A percentile compares a stretch with the other conserved stretches of the same genome.
Evolutionary conservation across 1,284 basidiomycete genomes (phyloP).

Genomic region (Paramarasmius palmivorus): DNA sequence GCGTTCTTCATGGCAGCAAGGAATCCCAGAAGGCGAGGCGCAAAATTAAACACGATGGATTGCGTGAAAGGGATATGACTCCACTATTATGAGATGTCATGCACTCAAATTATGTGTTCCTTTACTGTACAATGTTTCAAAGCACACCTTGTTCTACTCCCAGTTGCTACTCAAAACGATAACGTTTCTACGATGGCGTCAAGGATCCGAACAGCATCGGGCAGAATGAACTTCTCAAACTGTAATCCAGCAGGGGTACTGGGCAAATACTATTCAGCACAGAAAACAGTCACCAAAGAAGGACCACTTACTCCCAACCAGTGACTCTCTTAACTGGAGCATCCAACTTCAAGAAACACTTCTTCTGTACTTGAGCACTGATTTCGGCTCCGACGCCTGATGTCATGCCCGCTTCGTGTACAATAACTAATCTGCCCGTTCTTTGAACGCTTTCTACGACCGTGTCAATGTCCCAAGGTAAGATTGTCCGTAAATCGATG

Average conservation of each 20-base stretch:
- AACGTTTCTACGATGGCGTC: constrained; percentile 86
- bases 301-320: constrained; percentile 80
- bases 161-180: constrained; percentile 60
- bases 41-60: too few relatives aligned
- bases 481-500: constrained; percentile 87
- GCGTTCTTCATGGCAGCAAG: too few relatives aligned
- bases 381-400: constrained; percentile 89
- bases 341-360: constrained; percentile 84
- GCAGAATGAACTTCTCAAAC: constrained; percentile 90
- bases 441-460: constrained; percentile 80
- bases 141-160: too few relatives aligned
- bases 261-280: constrained; percentile 5
- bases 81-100: too few relatives aligned
- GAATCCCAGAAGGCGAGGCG: too few relatives aligned
- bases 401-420: constrained; percentile 87
- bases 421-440: constrained; percentile 85
- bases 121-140: not conserved
- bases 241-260: constrained; percentile 82
- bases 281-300: constrained; percentile 4
- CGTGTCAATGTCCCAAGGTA: constrained; percentile 87
- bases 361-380: constrained; percentile 81
- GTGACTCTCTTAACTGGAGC: constrained; percentile 87
- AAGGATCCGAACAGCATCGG: constrained; percentile 80
- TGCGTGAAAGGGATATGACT: too few relatives aligned
- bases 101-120: not conserved